Evolutionary conservation across 169 alveolate species (phyloP), one percentile per base, ranked within the genome.

Genomic region (Plasmodium yoelii): DNA sequence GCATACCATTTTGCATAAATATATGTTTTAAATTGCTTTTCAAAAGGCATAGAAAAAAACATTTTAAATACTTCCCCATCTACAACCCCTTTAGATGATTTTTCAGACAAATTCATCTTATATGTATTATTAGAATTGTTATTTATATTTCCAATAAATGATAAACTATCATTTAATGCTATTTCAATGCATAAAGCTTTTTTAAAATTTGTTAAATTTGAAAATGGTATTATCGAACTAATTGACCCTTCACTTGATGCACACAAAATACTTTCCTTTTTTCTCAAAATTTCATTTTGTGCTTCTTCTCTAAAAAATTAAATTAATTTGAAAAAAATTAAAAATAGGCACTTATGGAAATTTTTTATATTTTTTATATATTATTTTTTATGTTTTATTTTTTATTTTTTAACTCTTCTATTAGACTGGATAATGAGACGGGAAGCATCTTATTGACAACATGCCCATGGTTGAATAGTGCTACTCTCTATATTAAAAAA

Each of bases 201-300:
- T 24, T 77, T 77, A 26, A 77, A 77, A 46, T 64, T 47, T 13
- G 74, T 1, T 13, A 77, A 77, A 44, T 49, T 77, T 26, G 88
- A 60, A 63, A 77, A 77, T 0, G 88, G 88, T 3, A 77, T 77
- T 34, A 77, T 15, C 39, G 68, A 65, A 24, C 88, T 63, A 68
- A 77, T 77, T 19, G 88, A 63, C 10, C 88, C 88, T 63, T 77
- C 88, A 28, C 77, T 77, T 22, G 88, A 77, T 53, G 88, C 88
- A 44, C 88, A 77, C 42, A 77, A 24, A 22, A 77, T 77, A 28
- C 88, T 59, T 5, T 39, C 69, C n/a, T 44, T 68, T 56, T 77
- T 77, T 56, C 26, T 12, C n/a, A 77, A 19, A 46, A 77, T 77
- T 10, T 26, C 67, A 56, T 77, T 24, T 63, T 42, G 26, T 39